Percentiles rank a stretch among this genome's conserved stretches.
Conservation (phyloP, 345 rosid genomes). For the Orychophragmus violaceus region DNA sequence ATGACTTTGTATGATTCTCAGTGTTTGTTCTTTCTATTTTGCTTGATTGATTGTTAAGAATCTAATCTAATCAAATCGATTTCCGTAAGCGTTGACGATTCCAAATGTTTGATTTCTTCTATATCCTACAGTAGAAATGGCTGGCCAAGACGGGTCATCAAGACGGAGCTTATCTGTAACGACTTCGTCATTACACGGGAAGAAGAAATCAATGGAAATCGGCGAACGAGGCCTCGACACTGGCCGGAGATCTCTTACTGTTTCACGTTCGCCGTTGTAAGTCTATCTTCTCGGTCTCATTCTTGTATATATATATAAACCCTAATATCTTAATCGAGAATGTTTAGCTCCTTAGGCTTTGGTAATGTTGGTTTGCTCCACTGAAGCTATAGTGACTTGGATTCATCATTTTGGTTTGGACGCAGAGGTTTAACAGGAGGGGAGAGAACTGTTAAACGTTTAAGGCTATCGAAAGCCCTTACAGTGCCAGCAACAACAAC, state of each 20-base stretch:
- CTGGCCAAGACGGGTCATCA: conserved; percentile 57
- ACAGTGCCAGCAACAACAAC: conserved; percentile 81
- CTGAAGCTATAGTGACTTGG: background rate
- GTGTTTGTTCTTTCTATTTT: background rate
- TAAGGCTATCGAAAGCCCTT: conserved; percentile 85
- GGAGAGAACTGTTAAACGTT: conserved; percentile 80
- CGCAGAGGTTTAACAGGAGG: conserved; percentile 68
- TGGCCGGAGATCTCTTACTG: conserved; percentile 48
- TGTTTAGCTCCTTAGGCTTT: background rate
- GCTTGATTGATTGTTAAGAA: too few species aligned
- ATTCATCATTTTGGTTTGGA: background rate
- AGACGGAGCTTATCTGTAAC: conserved; percentile 53
- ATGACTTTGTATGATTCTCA: background rate
- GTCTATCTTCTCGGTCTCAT: background rate
- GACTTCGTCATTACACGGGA: conserved; percentile 37
- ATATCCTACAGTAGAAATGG: conserved; percentile 40
- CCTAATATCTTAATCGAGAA: too few species aligned
- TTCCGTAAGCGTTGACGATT: conserved; percentile 15
- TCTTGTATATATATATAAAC: too few species aligned
- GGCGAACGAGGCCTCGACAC: conserved; percentile 42
- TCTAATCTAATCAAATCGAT: background rate
- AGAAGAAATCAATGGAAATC: conserved; percentile 53
- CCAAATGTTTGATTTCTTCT: background rate
- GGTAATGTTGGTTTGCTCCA: background rate
- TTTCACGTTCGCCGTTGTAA: conserved; percentile 68